Base-by-base conservation (phyloP, 2,329 filamentous ascomycete species). In the Claviceps quebecensis region DNA sequence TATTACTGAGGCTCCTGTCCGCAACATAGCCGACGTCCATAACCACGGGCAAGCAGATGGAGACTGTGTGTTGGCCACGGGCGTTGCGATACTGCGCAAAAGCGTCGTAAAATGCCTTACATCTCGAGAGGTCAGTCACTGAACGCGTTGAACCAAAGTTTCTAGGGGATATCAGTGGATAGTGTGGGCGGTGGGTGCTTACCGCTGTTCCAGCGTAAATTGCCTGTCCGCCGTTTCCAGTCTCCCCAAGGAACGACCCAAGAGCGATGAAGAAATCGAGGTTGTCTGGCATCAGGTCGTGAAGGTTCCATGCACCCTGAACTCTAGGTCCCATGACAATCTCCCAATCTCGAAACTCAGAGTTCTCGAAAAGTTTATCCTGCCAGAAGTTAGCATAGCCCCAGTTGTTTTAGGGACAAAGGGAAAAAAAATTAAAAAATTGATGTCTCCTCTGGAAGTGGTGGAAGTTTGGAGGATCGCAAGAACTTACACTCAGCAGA, bases 221-320 rank as follows among this genome's bases (percentile, higher is more conserved):
- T 5, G 70, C 66, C 53, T 77, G 74, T 2, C 72, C 72, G 11
- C 67, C 66, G 52, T 74, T 74, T 39, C 74, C 74, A 38, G 73
- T 70, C 6, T 75, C 60, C 23, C 71, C 71, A n/a, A 46, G 38
- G 26, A 52, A 0, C 67, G 65, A 8, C 69, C 63, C 36, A 66
- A 73, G 5, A 68, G 75, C 73, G 62, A 71, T 52, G 56, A 71
- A 68, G 54, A 72, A 70, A 52, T 68, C 65, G 1, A 67, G 55
- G 4, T 56, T 43, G 2, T 50, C 44, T 0, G 57, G 54, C 7
- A 66, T 56, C 13, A 58, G 54, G 5, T 65, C 50, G 49, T 71
- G 65, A 0, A 73, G 55, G 51, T 72, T 72, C 63, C 64, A 67
- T 1, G 68, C 67, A 2, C 70, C 70, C 3, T 57, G 40, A 8